Evolutionary conservation across 805 yeast genomes (phyloP).

Genomic region (Candida suzukii): DNA sequence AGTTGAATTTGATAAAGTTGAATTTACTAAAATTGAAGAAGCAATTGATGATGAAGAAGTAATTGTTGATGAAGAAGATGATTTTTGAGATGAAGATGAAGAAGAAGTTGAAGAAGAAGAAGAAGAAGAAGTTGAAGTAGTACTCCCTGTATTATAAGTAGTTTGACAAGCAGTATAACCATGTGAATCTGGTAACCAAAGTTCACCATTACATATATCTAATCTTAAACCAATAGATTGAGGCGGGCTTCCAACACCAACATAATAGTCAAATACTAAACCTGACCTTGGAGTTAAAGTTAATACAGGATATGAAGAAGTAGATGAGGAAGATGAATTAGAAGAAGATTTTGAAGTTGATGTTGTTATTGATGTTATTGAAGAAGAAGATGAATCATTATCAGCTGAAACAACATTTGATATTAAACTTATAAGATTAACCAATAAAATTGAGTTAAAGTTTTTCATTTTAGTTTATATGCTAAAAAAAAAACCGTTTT

Average conservation of each 20-base stretch:
- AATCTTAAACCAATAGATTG: constrained; percentile 19
- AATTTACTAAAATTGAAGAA: neutral
- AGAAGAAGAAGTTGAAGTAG: neutral
- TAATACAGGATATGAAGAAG: constrained; percentile 9
- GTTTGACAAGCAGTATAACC: constrained; percentile 15
- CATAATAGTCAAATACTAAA: constrained; percentile 16
- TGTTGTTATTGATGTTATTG: too few relatives aligned
- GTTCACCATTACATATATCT: constrained; percentile 20
- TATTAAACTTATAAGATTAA: too few relatives aligned
- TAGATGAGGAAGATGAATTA: neutral
- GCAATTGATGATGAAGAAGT: neutral
- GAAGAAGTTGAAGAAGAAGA: neutral
- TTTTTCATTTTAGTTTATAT: too few relatives aligned
- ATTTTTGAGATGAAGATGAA: neutral
- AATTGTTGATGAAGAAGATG: neutral
- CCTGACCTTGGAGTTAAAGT: constrained; percentile 5
- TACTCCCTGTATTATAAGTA: neutral
- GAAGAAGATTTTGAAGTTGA: neutral
- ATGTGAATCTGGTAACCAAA: constrained; percentile 23
- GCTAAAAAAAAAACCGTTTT: too few relatives aligned
- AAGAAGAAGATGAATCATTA: neutral
- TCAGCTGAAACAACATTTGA: too few relatives aligned
- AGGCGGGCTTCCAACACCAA: constrained; percentile 18
- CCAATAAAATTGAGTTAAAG: too few relatives aligned
- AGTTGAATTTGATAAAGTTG: constrained; percentile 1